Evolutionary conservation across 148 eudicot species (phyloP).

Genomic region (Spergularia bocconei): DNA sequence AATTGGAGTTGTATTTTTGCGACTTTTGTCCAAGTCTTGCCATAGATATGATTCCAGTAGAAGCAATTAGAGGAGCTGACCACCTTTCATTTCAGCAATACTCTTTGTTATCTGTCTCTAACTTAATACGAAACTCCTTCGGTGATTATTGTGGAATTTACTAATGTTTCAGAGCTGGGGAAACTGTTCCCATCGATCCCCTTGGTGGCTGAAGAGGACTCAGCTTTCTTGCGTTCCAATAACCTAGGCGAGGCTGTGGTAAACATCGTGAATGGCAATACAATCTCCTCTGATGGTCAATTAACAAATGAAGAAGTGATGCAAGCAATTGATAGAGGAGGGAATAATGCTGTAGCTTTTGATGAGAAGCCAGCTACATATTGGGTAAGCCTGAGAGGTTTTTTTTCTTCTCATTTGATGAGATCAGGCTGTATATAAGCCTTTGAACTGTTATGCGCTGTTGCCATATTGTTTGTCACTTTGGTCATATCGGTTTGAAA

Average conservation of each 20-base stretch:
- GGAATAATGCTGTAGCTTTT: constrained; percentile 55
- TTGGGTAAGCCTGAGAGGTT: constrained; percentile 55
- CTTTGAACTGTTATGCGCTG: background rate
- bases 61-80: no score
- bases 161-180: constrained; percentile 51
- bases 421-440: background rate
- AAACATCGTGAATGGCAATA: constrained; percentile 49
- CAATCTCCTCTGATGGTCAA: constrained; percentile 31
- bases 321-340: constrained; percentile 96
- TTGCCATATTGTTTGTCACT: background rate
- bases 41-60: no score
- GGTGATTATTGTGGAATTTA: background rate
- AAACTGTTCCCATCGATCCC: constrained; percentile 75
- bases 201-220: constrained; percentile 98
- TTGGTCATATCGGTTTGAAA: background rate
- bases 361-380: constrained; percentile 78
- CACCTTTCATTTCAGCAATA: no score
- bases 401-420: background rate
- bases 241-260: constrained; percentile 67
- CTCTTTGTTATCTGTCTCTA: no score
- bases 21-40: no score
- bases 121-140: background rate
- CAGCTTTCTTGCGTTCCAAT: constrained; percentile 67
- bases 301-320: constrained; percentile 61
- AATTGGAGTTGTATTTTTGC: no score